Conservation (phyloP, 2,329 filamentous ascomycete species). For the Talaromyces funiculosus region DNA sequence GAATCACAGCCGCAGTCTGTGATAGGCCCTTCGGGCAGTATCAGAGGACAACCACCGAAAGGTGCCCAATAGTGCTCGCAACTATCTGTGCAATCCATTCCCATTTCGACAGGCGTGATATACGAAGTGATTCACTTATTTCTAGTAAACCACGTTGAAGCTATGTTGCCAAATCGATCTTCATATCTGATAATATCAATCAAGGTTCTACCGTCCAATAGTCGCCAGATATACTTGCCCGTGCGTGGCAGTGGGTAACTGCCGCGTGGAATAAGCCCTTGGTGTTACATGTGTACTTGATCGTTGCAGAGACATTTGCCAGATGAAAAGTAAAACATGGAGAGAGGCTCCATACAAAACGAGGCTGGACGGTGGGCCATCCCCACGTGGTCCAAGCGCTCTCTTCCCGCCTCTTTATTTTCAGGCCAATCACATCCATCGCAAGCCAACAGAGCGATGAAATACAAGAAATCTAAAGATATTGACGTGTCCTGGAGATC, state of each 20-base stretch:
- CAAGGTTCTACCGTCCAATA: neutral
- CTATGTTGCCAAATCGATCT: too few species aligned
- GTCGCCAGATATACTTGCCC: neutral
- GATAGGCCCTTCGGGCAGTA: neutral
- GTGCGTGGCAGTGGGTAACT: neutral
- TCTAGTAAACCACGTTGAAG: too few species aligned
- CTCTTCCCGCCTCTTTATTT: slow-evolving; percentile 12
- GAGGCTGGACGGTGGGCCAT: slow-evolving; percentile 2
- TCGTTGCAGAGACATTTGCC: neutral
- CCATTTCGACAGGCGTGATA: neutral
- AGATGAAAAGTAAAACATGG: neutral
- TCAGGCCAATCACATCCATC: slow-evolving; percentile 9
- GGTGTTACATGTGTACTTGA: neutral
- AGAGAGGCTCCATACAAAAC: neutral
- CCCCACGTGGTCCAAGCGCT: slow-evolving; percentile 5
- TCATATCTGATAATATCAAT: neutral
- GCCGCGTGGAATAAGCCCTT: neutral
- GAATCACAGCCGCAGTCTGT: neutral
- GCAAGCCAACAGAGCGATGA: neutral
- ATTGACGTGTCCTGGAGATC: neutral
- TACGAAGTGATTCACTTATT: too few species aligned
- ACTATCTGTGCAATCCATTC: neutral
- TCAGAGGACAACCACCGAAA: neutral
- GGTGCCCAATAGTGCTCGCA: neutral
- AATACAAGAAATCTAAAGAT: too few species aligned